Percentiles rank a stretch among this genome's conserved stretches.
Conservation (phyloP, 441 rosid genomes). For the Iberis amara region DNA sequence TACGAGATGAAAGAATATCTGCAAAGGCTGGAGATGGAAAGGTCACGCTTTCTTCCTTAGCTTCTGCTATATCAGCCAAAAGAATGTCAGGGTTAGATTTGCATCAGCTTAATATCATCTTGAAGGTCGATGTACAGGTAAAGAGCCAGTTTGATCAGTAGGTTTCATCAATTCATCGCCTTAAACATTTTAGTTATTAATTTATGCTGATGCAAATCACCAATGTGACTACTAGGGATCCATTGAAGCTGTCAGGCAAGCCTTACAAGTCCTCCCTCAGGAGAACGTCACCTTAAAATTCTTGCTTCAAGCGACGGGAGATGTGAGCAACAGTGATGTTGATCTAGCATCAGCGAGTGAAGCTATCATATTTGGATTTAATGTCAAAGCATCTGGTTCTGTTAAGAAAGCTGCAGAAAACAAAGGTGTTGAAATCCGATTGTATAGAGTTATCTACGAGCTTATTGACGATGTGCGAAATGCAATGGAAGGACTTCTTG, state of each 20-base stretch:
- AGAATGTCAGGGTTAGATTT: slow-evolving; percentile 79
- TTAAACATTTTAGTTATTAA: slow-evolving; percentile 10
- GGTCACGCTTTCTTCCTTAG: slow-evolving; percentile 91
- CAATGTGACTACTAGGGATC: slow-evolving; percentile 67
- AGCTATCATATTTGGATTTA: slow-evolving; percentile 83
- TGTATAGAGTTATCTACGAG: slow-evolving; percentile 87
- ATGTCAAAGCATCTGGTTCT: slow-evolving; percentile 70
- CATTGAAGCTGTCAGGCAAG: slow-evolving; percentile 88
- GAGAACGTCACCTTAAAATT: slow-evolving; percentile 83
- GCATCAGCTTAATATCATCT: slow-evolving; percentile 84
- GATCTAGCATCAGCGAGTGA: slow-evolving; percentile 89
- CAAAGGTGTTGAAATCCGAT: slow-evolving; percentile 88
- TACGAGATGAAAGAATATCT: slow-evolving; percentile 76
- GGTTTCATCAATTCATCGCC: neutral
- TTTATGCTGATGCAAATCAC: slow-evolving; percentile 16
- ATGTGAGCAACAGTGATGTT: slow-evolving; percentile 76
- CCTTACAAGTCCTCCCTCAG: slow-evolving; percentile 85
- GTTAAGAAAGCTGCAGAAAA: slow-evolving; percentile 79
- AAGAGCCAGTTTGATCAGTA: slow-evolving; percentile 14
- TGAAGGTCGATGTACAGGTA: slow-evolving; percentile 98
- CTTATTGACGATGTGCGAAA: slow-evolving; percentile 85
- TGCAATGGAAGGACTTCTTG: slow-evolving; percentile 98
- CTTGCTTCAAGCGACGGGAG: slow-evolving; percentile 85
- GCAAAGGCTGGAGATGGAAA: slow-evolving; percentile 95
- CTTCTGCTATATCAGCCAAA: slow-evolving; percentile 80